Evolutionary conservation across 2,329 filamentous ascomycete genomes (phyloP).

Genomic region (Colletotrichum graminicola): DNA sequence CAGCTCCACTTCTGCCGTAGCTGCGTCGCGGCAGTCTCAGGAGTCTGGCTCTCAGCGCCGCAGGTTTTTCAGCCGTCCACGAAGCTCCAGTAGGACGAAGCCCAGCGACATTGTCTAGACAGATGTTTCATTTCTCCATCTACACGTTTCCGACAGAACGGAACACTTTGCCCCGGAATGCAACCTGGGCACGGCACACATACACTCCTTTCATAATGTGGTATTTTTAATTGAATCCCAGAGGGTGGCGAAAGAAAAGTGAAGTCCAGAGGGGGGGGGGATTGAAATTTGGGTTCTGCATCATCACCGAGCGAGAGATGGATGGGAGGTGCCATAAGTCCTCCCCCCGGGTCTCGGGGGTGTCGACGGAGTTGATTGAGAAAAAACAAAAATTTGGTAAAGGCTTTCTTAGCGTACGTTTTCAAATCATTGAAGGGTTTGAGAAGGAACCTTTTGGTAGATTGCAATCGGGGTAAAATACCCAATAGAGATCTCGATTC

Average conservation of each 20-base stretch:
- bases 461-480: constrained; percentile 39
- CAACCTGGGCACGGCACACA: not conserved
- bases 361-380: constrained; percentile 4
- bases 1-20: constrained; percentile 23
- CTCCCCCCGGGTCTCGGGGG: not conserved
- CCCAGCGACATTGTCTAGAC: constrained; percentile 29
- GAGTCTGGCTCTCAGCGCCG: constrained; percentile 33
- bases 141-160: not conserved
- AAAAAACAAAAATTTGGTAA: constrained; percentile 26
- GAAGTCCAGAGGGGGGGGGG: not conserved
- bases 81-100: constrained; percentile 30
- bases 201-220: constrained; percentile 27
- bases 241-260: constrained; percentile 20
- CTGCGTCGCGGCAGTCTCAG: constrained; percentile 16
- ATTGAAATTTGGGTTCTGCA: not conserved
- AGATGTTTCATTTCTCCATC: not conserved
- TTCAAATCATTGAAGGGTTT: not conserved
- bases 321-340: not conserved
- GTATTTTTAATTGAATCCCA: constrained; percentile 23
- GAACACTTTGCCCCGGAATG: not conserved
- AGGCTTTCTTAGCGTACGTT: not conserved
- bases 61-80: constrained; percentile 34
- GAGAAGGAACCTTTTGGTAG: not conserved
- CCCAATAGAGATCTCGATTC: constrained; percentile 41
- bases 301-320: not conserved